These are phyloP conservation scores for Rugonectria rugulosa DNA, from an alignment of 2,329 filamentous ascomycete genomes.

Conservation along the genomic window DNA sequence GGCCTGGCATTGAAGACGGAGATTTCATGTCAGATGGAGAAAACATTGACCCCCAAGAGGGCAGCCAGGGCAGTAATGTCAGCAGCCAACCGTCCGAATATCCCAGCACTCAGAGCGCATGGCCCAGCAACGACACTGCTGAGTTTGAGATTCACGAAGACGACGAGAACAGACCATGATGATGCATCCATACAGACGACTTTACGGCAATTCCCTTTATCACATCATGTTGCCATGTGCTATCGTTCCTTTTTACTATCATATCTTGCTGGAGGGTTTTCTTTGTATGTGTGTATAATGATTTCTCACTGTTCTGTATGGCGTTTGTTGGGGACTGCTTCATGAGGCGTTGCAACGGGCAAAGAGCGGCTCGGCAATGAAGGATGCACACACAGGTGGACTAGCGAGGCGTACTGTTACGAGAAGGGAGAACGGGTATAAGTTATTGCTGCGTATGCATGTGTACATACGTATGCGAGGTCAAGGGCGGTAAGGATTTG, in stretches of 20 bases:
- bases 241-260: slow-evolving; percentile 1
- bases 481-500: neutral
- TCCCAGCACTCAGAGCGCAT: slow-evolving; percentile 57
- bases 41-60: slow-evolving; percentile 55
- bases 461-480: neutral
- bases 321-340: slow-evolving; percentile 11
- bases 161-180: slow-evolving; percentile 33
- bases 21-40: slow-evolving; percentile 57
- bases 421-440: neutral
- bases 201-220: neutral
- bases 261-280: neutral
- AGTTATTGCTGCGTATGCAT: neutral
- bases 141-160: slow-evolving; percentile 54
- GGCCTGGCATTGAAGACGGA: slow-evolving; percentile 63
- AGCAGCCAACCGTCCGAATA: slow-evolving; percentile 66
- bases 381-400: slow-evolving; percentile 4
- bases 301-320: slow-evolving; percentile 5
- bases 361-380: slow-evolving; percentile 1
- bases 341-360: slow-evolving; percentile 16
- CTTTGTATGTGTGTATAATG: neutral
- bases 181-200: slow-evolving; percentile 7
- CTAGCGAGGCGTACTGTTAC: slow-evolving; percentile 9
- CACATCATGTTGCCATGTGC: neutral
- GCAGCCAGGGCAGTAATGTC: slow-evolving; percentile 43
- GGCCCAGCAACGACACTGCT: slow-evolving; percentile 41